Conservation (phyloP, 2,329 filamentous ascomycete species). For the Colletotrichum simmondsii region DNA sequence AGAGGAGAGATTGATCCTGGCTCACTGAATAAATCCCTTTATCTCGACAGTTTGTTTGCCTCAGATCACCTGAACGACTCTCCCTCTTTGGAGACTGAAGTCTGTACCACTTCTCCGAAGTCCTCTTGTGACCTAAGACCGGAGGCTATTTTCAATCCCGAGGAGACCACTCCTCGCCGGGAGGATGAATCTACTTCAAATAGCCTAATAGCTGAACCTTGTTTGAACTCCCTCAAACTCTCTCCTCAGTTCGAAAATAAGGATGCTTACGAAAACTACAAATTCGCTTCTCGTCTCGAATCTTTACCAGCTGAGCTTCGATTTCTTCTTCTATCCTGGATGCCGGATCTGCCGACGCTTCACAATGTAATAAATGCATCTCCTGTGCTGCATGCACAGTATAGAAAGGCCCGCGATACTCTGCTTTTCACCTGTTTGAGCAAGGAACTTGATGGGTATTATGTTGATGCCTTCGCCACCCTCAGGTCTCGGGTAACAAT, state of each 20-base stretch:
- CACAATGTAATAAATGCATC: slow-evolving; percentile 34
- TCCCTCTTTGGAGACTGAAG: too few relatives aligned
- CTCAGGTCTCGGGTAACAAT: slow-evolving; percentile 31
- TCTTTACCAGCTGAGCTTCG: background rate
- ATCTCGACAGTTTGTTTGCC: too few relatives aligned
- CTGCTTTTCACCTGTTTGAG: slow-evolving; percentile 35
- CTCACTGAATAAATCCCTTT: too few relatives aligned
- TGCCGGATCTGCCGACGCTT: slow-evolving; percentile 33
- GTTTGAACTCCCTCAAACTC: background rate
- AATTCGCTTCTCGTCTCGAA: background rate
- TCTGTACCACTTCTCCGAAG: too few relatives aligned
- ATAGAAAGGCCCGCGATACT: slow-evolving; percentile 30
- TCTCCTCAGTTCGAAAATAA: background rate
- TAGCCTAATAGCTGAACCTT: background rate
- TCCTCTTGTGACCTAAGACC: too few relatives aligned
- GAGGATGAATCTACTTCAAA: too few relatives aligned
- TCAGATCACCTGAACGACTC: too few relatives aligned
- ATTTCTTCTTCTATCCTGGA: slow-evolving; percentile 28
- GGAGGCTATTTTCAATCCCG: too few relatives aligned
- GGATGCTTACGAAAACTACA: background rate
- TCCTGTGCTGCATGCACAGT: slow-evolving; percentile 37
- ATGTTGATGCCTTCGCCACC: slow-evolving; percentile 36
- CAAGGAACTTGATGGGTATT: slow-evolving; percentile 35
- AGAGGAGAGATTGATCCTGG: too few relatives aligned
- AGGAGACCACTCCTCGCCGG: too few relatives aligned